Percentiles rank a stretch among this genome's conserved stretches.
These are phyloP conservation scores for Hansfordia pulvinata DNA, from an alignment of 2,329 filamentous ascomycete genomes.

Conservation along the genomic window DNA sequence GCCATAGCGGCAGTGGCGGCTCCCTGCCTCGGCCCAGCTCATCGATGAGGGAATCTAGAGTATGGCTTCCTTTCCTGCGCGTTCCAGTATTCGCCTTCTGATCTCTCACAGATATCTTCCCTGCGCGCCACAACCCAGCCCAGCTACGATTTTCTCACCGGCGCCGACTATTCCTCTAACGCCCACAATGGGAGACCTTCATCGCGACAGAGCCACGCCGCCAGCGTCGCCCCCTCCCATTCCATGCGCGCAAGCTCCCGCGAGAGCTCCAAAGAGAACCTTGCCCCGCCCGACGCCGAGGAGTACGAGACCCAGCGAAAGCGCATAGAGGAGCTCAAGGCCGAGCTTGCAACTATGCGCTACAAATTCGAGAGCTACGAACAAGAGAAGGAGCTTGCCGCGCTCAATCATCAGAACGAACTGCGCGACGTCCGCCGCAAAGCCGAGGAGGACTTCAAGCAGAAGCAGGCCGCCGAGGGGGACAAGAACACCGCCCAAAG, in stretches of 20 bases:
- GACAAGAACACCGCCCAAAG: constrained; percentile 35
- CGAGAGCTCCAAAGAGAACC: constrained; percentile 47
- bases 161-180: constrained; percentile 25
- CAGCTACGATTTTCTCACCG: constrained; percentile 45
- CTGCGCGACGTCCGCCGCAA: constrained; percentile 66
- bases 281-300: constrained; percentile 43
- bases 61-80: constrained; percentile 7
- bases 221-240: too few relatives aligned
- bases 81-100: not conserved
- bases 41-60: constrained; percentile 12
- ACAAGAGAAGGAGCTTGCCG: constrained; percentile 72
- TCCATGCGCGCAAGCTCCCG: constrained; percentile 33
- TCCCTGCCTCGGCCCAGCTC: constrained; percentile 9
- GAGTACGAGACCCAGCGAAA: constrained; percentile 43
- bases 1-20: constrained; percentile 13
- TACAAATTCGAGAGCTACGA: constrained; percentile 82
- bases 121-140: constrained; percentile 39
- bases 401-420: constrained; percentile 71
- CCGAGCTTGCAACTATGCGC: constrained; percentile 74
- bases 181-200: constrained; percentile 16
- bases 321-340: constrained; percentile 66
- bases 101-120: constrained; percentile 22
- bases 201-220: constrained; percentile 25
- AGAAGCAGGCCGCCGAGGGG: constrained; percentile 43
- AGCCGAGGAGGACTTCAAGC: constrained; percentile 75